Evolutionary conservation across 345 rosid species (phyloP).

Genomic region (Corymbia maculata): DNA sequence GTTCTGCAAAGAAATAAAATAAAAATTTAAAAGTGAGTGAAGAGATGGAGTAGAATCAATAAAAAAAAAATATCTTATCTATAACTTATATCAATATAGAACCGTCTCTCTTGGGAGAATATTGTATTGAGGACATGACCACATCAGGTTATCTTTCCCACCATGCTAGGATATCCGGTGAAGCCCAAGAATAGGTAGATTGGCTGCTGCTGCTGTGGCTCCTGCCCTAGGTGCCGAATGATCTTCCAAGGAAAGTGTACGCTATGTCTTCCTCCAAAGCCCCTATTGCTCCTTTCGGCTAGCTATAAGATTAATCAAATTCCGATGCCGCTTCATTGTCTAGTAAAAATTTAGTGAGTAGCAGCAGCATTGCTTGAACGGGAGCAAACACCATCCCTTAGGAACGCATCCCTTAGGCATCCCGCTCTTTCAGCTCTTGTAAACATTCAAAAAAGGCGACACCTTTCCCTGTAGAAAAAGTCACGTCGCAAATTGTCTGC

Average conservation of each 20-base stretch:
- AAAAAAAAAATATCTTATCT: too few relatives aligned
- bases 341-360: not conserved
- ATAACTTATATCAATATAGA: too few relatives aligned
- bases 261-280: not conserved
- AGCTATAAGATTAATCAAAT: not conserved
- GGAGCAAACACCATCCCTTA: too few relatives aligned
- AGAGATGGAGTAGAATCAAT: too few relatives aligned
- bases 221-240: not conserved
- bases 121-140: not conserved
- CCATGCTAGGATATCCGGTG: not conserved
- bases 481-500: not conserved
- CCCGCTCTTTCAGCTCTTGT: too few relatives aligned
- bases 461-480: not conserved
- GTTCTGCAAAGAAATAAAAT: too few relatives aligned
- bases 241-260: not conserved
- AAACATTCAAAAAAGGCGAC: too few relatives aligned
- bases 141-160: not conserved
- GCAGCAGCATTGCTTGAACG: not conserved
- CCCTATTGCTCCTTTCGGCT: not conserved
- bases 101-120: not conserved
- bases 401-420: too few relatives aligned
- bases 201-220: not conserved
- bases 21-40: too few relatives aligned
- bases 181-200: not conserved
- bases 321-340: not conserved